These are phyloP conservation scores for Bretziella fagacearum DNA, from an alignment of 2,329 filamentous ascomycete genomes.

Conservation along the genomic window DNA sequence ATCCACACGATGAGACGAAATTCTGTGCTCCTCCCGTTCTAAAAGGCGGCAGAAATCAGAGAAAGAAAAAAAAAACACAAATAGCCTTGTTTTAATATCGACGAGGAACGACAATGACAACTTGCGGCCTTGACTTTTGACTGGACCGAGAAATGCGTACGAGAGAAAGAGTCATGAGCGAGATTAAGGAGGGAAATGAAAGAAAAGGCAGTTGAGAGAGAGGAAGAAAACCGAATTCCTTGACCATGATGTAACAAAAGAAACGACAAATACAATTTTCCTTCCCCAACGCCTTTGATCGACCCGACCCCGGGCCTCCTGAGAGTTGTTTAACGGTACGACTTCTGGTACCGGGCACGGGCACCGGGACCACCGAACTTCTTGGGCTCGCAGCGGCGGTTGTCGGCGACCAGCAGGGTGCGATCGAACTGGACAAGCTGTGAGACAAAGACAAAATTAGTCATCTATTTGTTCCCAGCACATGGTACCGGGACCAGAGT, in stretches of 20 bases:
- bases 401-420: constrained; percentile 95
- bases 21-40: neutral
- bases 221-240: constrained; percentile 16
- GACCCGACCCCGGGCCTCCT: constrained; percentile 14
- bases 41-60: neutral
- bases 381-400: constrained; percentile 98
- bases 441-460: constrained; percentile 51
- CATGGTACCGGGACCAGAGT: neutral
- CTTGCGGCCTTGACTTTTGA: constrained; percentile 5
- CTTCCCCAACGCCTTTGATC: constrained; percentile 15
- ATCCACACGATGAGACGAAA: too few relatives aligned
- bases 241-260: constrained; percentile 16
- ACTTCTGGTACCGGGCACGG: constrained; percentile 95
- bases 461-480: neutral
- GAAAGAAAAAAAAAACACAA: constrained; percentile 1
- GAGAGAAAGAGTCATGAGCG: neutral
- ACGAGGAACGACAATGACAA: neutral
- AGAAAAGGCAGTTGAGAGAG: constrained; percentile 15
- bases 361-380: constrained; percentile 91
- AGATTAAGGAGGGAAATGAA: constrained; percentile 9
- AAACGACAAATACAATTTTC: constrained; percentile 16
- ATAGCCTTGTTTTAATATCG: neutral
- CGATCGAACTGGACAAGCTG: constrained; percentile 80
- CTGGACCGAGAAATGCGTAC: constrained; percentile 3
- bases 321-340: constrained; percentile 65